phyloP scores from a whole-genome alignment of 2,329 filamentous ascomycete genomes.

The Hypoxylon sp. region DNA sequence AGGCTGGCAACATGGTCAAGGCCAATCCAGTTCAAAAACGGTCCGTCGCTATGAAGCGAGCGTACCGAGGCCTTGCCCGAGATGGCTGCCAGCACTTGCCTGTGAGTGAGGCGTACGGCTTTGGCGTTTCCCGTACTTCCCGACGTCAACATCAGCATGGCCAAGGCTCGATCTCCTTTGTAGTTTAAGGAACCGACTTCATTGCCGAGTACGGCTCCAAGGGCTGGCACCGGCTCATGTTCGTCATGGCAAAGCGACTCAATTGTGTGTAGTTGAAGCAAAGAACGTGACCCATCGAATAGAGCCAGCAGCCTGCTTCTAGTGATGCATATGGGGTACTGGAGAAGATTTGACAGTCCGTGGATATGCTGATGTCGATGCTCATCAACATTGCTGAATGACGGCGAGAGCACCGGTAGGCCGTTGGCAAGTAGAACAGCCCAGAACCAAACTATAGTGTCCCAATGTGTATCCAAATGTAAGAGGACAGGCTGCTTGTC shows the following conservation, averaged over 20 bases:
- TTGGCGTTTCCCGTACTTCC: slow-evolving; percentile 61
- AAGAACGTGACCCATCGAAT: neutral
- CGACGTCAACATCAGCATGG: slow-evolving; percentile 60
- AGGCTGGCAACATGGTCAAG: slow-evolving; percentile 63
- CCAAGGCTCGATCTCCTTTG: too few relatives aligned
- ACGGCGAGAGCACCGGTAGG: slow-evolving; percentile 49
- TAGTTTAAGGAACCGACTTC: too few relatives aligned
- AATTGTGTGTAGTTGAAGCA: slow-evolving; percentile 1
- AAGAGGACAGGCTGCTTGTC: neutral
- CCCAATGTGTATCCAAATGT: slow-evolving; percentile 35
- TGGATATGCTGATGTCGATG: slow-evolving; percentile 43
- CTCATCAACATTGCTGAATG: slow-evolving; percentile 42
- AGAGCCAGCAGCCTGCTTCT: neutral
- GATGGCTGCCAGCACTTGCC: slow-evolving; percentile 53
- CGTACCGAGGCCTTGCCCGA: slow-evolving; percentile 48
- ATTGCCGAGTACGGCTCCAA: too few relatives aligned
- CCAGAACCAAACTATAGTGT: slow-evolving; percentile 54
- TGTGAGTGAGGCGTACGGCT: slow-evolving; percentile 55
- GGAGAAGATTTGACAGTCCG: slow-evolving; percentile 35
- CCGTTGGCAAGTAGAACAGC: slow-evolving; percentile 47
- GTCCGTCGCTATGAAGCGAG: slow-evolving; percentile 41
- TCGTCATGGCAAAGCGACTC: too few relatives aligned
- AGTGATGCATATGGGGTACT: slow-evolving; percentile 39
- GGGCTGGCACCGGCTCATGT: too few relatives aligned
- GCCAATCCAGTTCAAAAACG: slow-evolving; percentile 58